phyloP scores from a whole-genome alignment of 2,329 filamentous ascomycete species.

The Pseudogymnoascus sp. region DNA sequence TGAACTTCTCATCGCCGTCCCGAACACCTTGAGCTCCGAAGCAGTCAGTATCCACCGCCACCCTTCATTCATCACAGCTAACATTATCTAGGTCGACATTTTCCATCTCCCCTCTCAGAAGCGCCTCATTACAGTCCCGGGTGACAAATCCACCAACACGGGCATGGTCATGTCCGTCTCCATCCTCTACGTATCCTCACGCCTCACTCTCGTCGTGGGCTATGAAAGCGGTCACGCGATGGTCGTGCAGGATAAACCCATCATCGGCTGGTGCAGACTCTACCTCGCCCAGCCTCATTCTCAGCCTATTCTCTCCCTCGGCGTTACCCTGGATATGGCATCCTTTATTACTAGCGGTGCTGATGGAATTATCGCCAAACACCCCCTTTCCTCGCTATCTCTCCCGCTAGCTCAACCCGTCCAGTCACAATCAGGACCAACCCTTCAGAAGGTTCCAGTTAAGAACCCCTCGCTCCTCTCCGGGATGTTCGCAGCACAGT shows the following conservation, averaged over 20 bases:
- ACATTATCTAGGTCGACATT: conserved; percentile 58
- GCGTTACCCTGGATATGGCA: conserved; percentile 37
- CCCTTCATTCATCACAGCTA: neutral
- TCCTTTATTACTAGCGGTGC: conserved; percentile 72
- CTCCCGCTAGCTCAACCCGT: neutral
- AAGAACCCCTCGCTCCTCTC: neutral
- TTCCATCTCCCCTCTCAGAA: conserved; percentile 69
- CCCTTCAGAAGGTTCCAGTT: neutral
- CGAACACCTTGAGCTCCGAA: conserved; percentile 66
- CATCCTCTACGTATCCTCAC: conserved; percentile 42
- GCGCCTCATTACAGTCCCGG: conserved; percentile 51
- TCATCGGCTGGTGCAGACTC: conserved; percentile 39
- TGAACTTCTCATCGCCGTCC: conserved; percentile 65
- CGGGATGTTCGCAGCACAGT: neutral
- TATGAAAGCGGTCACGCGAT: conserved; percentile 79
- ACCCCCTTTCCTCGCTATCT: conserved; percentile 46
- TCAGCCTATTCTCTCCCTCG: conserved; percentile 74
- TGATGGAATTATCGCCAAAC: conserved; percentile 69
- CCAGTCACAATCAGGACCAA: neutral
- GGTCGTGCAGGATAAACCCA: conserved; percentile 38
- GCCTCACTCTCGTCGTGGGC: conserved; percentile 59
- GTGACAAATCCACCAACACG: conserved; percentile 37
- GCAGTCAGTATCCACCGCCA: conserved; percentile 39
- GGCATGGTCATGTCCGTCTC: conserved; percentile 87
- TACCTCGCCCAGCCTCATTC: conserved; percentile 63